Base-by-base conservation (phyloP, 2,329 filamentous ascomycete species). In the Aureobasidium uvarum region DNA sequence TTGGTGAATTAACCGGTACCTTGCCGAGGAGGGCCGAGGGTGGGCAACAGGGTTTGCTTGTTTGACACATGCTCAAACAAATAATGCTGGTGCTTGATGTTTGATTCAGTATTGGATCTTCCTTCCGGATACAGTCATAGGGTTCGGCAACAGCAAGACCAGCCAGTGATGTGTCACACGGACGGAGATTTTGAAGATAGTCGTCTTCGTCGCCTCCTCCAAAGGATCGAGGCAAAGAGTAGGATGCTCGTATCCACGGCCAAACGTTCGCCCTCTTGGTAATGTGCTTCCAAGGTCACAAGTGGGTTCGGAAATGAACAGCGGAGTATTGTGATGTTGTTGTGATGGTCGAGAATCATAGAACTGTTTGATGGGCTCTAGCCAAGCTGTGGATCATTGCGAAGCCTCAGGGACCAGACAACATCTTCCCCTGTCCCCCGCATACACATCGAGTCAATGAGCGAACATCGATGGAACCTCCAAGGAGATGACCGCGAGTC, bases 61-160 rank as follows among this genome's bases (percentile, higher is more conserved):
- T 62, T 62, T 62, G 58, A 62, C 58, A 62, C 45, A 41, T 51
- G 20, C 18, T 62, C 58, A 62, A 62, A 62, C 45, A 62, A 62
- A 62, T 51, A 62, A 62, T 31, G 28, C 56, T 33, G 43, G 39
- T 60, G 28, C 41, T 38, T 48, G 16, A 28, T 33, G 58, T 41
- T 62, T 62, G 18, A 1, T 14, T 13, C 16, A 51, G 20, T 31
- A 51, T 50, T 51, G 58, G 45, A 31, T 33, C 43, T 48, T 18
- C 18, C 43, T 58, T 60, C 56, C 56, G 11, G 18, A 46, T 48
- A 23, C 43, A 48, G 39, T 48, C 41, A 46, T 48, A 46, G n/a
- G 38, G 38, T 45, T 58, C 18, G 13, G 5, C 2, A 25, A 45
- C 8, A n/a, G 14, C 51, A 39, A 14, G 23, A 45, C n/a, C 18